Conservation (phyloP, 1,284 basidiomycete genomes). For the Trichosporon inkin region DNA sequence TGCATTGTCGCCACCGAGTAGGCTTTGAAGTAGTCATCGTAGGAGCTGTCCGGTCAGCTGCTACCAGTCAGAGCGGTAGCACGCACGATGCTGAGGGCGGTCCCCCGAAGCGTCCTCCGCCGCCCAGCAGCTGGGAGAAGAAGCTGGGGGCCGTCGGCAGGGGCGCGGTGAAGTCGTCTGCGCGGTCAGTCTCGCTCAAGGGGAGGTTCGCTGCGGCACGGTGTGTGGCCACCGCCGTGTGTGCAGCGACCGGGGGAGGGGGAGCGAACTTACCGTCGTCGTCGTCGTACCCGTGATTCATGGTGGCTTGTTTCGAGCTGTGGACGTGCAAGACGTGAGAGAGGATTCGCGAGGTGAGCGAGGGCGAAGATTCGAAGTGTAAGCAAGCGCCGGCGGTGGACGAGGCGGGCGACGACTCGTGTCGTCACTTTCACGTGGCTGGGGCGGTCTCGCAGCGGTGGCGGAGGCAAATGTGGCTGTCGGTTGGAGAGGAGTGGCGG, state of each 20-base stretch:
- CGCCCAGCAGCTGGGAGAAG: slow-evolving; percentile 32
- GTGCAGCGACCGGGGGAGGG: background rate
- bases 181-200: background rate
- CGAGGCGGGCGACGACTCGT: background rate
- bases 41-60: slow-evolving; percentile 30
- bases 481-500: background rate
- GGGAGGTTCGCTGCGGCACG: background rate
- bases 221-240: background rate
- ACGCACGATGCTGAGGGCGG: slow-evolving; percentile 30
- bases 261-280: slow-evolving; percentile 33
- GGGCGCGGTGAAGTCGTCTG: slow-evolving; percentile 24
- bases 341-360: background rate
- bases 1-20: slow-evolving; percentile 51
- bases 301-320: slow-evolving; percentile 16
- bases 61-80: no score
- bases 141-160: slow-evolving; percentile 25
- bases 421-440: slow-evolving; percentile 20
- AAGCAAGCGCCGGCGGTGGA: slow-evolving; percentile 10
- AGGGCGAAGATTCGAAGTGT: background rate
- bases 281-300: slow-evolving; percentile 50
- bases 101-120: slow-evolving; percentile 23
- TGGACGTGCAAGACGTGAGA: background rate
- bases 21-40: slow-evolving; percentile 51
- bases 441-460: background rate
- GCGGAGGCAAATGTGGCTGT: background rate